These are phyloP conservation scores for Flaveria sonorensis DNA, from an alignment of 129 eudicot genomes.

Conservation along the genomic window DNA sequence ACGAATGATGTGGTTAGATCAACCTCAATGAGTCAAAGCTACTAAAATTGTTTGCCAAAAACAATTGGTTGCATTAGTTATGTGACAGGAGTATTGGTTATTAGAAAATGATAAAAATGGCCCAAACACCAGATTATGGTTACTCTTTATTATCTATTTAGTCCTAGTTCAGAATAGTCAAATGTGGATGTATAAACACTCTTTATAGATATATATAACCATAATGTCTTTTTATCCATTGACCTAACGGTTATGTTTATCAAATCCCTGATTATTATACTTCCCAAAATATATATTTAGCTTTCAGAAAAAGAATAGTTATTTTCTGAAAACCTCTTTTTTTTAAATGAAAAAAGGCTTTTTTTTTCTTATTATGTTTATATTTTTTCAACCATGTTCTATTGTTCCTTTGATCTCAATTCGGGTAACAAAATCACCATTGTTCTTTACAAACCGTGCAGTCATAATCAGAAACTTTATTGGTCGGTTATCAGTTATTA, in stretches of 20 bases:
- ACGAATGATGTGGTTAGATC: conserved; percentile 2
- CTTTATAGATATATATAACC: not conserved
- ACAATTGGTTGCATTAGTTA: not conserved
- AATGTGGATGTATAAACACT: not conserved
- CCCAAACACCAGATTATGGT: not conserved
- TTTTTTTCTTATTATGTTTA: not conserved
- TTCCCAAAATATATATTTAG: not conserved
- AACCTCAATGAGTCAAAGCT: not conserved
- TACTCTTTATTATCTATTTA: not conserved
- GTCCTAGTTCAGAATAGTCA: not conserved
- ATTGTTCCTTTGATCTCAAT: conserved; percentile 14
- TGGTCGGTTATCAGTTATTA: conserved; percentile 7
- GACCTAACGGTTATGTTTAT: not conserved
- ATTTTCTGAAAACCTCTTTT: not conserved
- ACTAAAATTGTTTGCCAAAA: conserved; percentile 6
- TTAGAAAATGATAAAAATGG: too few relatives aligned
- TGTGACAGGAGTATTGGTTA: not conserved
- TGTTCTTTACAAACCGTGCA: not conserved
- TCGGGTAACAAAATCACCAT: not conserved
- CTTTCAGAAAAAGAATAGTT: conserved; percentile 2
- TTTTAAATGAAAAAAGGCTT: too few relatives aligned
- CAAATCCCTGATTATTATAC: not conserved
- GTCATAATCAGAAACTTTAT: conserved; percentile 2
- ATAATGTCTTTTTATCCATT: not conserved
- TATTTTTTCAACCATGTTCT: not conserved